Conservation (phyloP, 495 filamentous ascomycete genomes). For the Cercophora sp. region DNA sequence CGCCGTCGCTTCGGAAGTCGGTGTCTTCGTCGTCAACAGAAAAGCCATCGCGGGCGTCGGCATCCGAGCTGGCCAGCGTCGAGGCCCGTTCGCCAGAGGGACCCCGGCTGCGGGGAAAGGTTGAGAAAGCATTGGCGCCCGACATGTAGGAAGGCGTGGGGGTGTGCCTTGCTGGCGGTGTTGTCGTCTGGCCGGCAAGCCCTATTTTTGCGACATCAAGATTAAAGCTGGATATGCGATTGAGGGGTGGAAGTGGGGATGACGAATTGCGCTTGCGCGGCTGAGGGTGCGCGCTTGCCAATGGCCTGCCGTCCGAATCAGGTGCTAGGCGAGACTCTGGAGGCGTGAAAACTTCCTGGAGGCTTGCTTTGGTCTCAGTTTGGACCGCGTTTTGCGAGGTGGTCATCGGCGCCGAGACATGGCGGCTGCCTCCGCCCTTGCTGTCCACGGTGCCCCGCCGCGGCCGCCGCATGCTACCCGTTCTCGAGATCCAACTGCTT, state of each 20-base stretch:
- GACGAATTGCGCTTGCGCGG: slow-evolving; percentile 47
- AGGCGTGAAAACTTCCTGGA: slow-evolving; percentile 23
- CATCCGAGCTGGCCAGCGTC: slow-evolving; percentile 79
- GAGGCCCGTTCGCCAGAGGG: slow-evolving; percentile 62
- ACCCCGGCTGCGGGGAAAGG: slow-evolving; percentile 26
- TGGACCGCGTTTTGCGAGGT: slow-evolving; percentile 18
- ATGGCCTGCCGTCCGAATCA: slow-evolving; percentile 19
- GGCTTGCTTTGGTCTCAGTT: slow-evolving; percentile 17
- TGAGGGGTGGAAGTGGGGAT: slow-evolving; percentile 54
- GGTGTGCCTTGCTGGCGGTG: slow-evolving; percentile 19
- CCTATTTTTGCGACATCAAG: slow-evolving; percentile 48
- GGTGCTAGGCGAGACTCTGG: slow-evolving; percentile 15
- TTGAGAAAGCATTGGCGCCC: slow-evolving; percentile 20
- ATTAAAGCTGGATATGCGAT: slow-evolving; percentile 55
- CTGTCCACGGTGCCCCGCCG: slow-evolving; percentile 37
- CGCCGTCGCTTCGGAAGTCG: slow-evolving; percentile 82
- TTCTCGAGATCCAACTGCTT: slow-evolving; percentile 46
- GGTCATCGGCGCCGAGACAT: slow-evolving; percentile 41
- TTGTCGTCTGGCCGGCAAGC: slow-evolving; percentile 35
- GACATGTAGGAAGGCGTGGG: slow-evolving; percentile 25
- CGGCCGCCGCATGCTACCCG: slow-evolving; percentile 44
- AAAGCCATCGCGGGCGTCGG: slow-evolving; percentile 66
- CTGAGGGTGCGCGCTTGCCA: slow-evolving; percentile 24
- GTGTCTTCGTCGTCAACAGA: slow-evolving; percentile 86
- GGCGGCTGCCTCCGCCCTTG: slow-evolving; percentile 37